Base-by-base conservation (phyloP, 805 yeast genomes). In the Pichia cabralensis region DNA sequence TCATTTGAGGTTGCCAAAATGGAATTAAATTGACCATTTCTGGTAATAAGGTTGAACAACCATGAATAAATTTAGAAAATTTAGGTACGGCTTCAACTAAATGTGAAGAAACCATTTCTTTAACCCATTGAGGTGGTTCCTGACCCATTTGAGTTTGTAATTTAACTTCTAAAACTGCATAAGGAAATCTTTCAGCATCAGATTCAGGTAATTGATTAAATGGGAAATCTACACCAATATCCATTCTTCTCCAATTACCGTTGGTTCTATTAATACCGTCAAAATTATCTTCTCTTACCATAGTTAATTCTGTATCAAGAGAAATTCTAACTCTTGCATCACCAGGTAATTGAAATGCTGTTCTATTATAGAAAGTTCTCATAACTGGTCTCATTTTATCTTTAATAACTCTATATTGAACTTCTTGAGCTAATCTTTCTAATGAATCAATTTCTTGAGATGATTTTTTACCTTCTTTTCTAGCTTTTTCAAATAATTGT, bases 281-380 rank as follows among this genome's bases (percentile, higher is more conserved):
- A 53, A 92, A 92, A 56, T 89, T 78, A 57, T 92, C 99, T 60
- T 92, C 99, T 57, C 98, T 78, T 27, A 89, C 86, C 95, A 92
- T 84, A n/a, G 94, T 68, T 46, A 92, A 71, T 62, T 92, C 97
- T 0, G 98, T 89, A 56, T 92, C 99, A 44, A 92, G 75, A 29
- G 98, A 92, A 45, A 94, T 92, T 67, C 99, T 86, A 26, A 92
- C 99, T 53, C 98, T 76, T 7, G 99, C 98, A 60, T 92, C 99
- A 39, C 99, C 99, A 6, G 99, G 98, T 38, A 92, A 72, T 65
- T 92, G 98, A 73, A 92, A 92, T 2, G 98, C 98, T 24, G 98
- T 92, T 68, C 99, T 81, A 61, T 88, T 86, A 63, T 92, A 92
- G 58, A 92, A 92, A 1, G 96, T 83, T 60, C 99, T 75, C 62